A percentile compares a stretch with the other conserved stretches of the same genome.
Conservation (phyloP, 2,329 filamentous ascomycete genomes). For the Cordyceps cateniannulata region DNA sequence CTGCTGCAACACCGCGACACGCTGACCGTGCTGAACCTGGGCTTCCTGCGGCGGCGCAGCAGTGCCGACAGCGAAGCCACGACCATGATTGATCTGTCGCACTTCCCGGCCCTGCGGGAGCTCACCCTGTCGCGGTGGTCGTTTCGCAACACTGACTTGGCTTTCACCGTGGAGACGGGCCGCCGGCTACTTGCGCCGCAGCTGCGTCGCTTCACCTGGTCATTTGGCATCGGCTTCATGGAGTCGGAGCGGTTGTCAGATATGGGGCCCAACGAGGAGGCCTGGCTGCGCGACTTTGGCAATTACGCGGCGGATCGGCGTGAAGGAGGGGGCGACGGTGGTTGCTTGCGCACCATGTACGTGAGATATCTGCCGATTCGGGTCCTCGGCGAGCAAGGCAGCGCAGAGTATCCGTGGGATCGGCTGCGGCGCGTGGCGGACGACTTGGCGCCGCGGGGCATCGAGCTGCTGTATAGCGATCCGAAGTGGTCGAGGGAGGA, state of each 20-base stretch:
- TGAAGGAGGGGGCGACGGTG: not conserved
- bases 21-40: not conserved
- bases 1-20: conserved; percentile 1
- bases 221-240: not conserved
- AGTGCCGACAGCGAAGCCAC: not conserved
- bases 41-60: not conserved
- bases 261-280: conserved; percentile 1
- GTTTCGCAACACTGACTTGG: not conserved
- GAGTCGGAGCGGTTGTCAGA: not conserved
- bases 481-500: not conserved
- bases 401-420: conserved; percentile 1
- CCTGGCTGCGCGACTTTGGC: not conserved
- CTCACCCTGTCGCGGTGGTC: not conserved
- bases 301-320: not conserved
- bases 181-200: not conserved
- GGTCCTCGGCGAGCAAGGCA: not conserved
- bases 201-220: not conserved
- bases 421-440: not conserved
- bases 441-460: not conserved
- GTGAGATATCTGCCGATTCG: not conserved
- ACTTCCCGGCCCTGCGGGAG: not conserved
- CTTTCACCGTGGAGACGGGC: not conserved
- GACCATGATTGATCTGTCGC: not conserved
- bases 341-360: not conserved
- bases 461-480: not conserved